Conservation (phyloP, 208 protist species). For the Pavlovales sp. region DNA sequence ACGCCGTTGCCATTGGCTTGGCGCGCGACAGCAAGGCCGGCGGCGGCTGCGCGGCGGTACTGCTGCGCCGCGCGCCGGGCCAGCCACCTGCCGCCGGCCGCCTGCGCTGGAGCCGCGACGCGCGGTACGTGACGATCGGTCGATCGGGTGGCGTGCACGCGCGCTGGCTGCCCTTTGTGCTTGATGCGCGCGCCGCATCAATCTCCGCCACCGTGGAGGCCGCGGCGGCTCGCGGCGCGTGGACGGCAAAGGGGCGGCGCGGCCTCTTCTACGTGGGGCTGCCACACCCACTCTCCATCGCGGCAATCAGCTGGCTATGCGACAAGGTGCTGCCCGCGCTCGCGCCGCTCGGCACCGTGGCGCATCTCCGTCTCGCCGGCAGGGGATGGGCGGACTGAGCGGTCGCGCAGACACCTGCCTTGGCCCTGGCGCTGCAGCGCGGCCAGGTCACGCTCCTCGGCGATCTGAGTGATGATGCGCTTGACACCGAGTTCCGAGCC, state of each 20-base stretch:
- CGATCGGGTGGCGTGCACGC: background rate
- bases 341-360: background rate
- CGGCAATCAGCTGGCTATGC: background rate
- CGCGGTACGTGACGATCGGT: background rate
- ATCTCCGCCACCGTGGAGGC: too few relatives aligned
- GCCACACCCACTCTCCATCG: background rate
- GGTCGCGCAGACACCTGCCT: background rate
- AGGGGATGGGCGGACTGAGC: background rate
- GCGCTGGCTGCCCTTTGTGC: background rate
- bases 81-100: too few relatives aligned
- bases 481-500: background rate
- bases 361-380: background rate
- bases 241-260: background rate
- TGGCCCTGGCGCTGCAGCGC: background rate
- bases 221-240: background rate
- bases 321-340: background rate
- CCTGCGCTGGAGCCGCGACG: background rate
- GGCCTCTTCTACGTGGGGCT: background rate
- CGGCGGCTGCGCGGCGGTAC: background rate
- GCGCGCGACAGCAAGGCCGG: background rate
- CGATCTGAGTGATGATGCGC: background rate
- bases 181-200: background rate
- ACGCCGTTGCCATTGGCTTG: background rate
- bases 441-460: background rate
- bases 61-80: background rate